These are phyloP conservation scores for Trametes cubensis DNA, from an alignment of 768 basidiomycete genomes.

Conservation along the genomic window DNA sequence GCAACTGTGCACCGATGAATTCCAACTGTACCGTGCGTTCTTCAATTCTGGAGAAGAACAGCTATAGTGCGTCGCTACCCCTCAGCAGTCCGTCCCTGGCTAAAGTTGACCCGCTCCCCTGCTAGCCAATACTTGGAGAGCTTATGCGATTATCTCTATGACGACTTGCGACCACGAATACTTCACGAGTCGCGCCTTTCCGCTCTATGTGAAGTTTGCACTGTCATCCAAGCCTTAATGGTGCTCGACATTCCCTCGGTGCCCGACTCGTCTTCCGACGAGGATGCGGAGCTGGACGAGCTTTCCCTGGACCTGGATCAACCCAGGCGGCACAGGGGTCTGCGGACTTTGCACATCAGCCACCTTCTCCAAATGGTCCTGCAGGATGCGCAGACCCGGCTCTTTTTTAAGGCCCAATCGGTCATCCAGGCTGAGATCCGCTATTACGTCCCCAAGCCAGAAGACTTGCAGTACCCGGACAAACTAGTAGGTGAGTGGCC, in stretches of 20 bases:
- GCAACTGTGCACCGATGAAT: constrained; percentile 89
- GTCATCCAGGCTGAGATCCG: constrained; percentile 88
- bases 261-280: constrained; percentile 40
- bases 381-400: constrained; percentile 93
- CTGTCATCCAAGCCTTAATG: constrained; percentile 94
- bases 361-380: constrained; percentile 85
- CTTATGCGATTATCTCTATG: constrained; percentile 92
- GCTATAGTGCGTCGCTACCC: constrained; percentile 56
- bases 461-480: constrained; percentile 86
- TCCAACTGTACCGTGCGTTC: constrained; percentile 79
- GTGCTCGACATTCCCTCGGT: constrained; percentile 73
- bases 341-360: constrained; percentile 74
- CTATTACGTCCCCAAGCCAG: constrained; percentile 74
- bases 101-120: constrained; percentile 2
- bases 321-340: constrained; percentile 38
- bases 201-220: constrained; percentile 92
- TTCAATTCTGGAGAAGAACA: constrained; percentile 84
- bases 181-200: constrained; percentile 89
- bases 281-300: constrained; percentile 38
- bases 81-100: not conserved
- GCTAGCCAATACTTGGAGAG: constrained; percentile 86
- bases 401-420: constrained; percentile 96
- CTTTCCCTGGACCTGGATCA: constrained; percentile 46
- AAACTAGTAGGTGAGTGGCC: constrained; percentile 65
- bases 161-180: constrained; percentile 93